Evolutionary conservation across 768 basidiomycete genomes (phyloP), one percentile per base, ranked within the genome.

Genomic region (Pulveroboletus sp.): DNA sequence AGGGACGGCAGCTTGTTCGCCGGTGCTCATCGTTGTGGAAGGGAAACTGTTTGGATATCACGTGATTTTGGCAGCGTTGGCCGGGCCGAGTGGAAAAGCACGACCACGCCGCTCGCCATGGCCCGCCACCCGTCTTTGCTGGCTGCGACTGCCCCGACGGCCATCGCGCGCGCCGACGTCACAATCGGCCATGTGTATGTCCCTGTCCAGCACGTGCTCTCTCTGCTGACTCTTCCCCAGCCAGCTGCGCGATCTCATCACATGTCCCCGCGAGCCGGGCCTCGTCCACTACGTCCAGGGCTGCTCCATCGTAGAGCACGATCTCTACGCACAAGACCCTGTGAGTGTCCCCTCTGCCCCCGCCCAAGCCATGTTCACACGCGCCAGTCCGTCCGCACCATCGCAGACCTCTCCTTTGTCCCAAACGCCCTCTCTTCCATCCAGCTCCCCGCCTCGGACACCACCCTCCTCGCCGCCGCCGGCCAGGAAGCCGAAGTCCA

Each of bases 241-340:
- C 23, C 89, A 92, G 68, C 72, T 92, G 24, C 78, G 89, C 30
- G 88, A 92, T 70, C 79, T 92, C 42, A 68, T 90, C 43, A 78
- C 86, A 51, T 89, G 86, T 64, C 88, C 87, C 1, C 72, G 79
- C 6, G 78, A 83, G 54, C 70, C 76, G 12, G 85, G 86, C 3
- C 61, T 83, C 6, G 76, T 88, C 31, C 82, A 81, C 64, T 88
- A 85, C 56, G 72, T 85, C 3, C 77, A 77, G 22, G 64, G 64
- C 9, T 60, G 65, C 30, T 72, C 75, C 23, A 81, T 88, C 44
- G 68, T 83, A 20, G 83, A 87, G 55, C 82, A 83, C 45, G 76
- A 86, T 63, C 62, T 86, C 9, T 63, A 73, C 37, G 57, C 63
- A 29, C 75, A 78, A 4, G 65, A 73, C 55, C 51, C 70, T 29